Evolutionary conservation across 495 filamentous ascomycete genomes (phyloP).

Genomic region (Penicillium soppii): DNA sequence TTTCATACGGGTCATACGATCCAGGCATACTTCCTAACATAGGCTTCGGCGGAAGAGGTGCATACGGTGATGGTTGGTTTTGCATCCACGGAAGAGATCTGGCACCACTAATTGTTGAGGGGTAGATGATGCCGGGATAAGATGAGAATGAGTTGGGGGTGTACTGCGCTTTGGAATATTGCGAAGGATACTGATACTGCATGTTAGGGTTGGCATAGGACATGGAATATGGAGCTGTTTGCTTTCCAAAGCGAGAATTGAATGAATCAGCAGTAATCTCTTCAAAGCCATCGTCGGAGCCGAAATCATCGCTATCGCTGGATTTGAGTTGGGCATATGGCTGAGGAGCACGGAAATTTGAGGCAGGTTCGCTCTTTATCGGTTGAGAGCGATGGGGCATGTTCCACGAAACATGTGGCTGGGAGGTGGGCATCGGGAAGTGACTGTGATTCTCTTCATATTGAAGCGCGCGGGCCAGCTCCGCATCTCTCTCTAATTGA

Average conservation of each 20-base stretch:
- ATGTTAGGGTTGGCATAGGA: not conserved
- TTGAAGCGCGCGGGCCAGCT: constrained; percentile 45
- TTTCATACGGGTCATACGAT: not conserved
- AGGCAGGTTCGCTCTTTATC: not conserved
- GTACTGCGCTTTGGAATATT: not conserved
- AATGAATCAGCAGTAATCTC: constrained; percentile 21
- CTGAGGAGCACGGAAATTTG: not conserved
- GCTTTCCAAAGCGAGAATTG: constrained; percentile 7
- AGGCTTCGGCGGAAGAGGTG: not conserved
- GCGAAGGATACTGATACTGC: not conserved
- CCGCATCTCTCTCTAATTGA: constrained; percentile 39
- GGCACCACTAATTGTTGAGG: not conserved
- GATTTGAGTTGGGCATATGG: not conserved
- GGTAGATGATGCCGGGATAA: not conserved
- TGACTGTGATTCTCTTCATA: constrained; percentile 7
- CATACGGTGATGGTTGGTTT: not conserved
- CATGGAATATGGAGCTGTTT: not conserved
- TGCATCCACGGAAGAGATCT: not conserved
- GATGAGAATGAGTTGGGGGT: not conserved
- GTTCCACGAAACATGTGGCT: not conserved
- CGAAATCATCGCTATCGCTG: not conserved
- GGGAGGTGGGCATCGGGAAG: not conserved
- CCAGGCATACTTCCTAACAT: not conserved
- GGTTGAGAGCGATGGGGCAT: constrained; percentile 13
- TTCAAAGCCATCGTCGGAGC: constrained; percentile 22